These are phyloP conservation scores for Clonostachys chloroleuca DNA, from an alignment of 2,329 filamentous ascomycete species.

Conservation along the genomic window DNA sequence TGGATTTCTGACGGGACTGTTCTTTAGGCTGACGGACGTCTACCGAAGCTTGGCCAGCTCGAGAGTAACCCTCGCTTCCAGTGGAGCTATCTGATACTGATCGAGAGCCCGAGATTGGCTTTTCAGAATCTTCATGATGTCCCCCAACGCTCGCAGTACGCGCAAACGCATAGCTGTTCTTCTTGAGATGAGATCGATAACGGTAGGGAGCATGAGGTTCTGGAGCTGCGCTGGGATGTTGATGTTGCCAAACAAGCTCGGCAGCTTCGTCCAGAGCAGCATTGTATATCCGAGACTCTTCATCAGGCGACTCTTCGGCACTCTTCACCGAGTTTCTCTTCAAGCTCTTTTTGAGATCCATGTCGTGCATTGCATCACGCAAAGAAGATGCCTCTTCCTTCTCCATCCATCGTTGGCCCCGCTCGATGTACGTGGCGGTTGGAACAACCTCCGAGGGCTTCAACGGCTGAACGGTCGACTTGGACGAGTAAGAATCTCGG, in stretches of 20 bases:
- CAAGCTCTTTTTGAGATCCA: constrained; percentile 49
- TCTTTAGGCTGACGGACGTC: constrained; percentile 11
- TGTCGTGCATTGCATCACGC: constrained; percentile 68
- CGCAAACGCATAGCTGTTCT: constrained; percentile 67
- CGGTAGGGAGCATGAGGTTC: constrained; percentile 60
- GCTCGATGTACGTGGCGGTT: constrained; percentile 67
- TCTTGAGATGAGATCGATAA: constrained; percentile 65
- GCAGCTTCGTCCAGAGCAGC: constrained; percentile 74
- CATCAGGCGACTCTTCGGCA: constrained; percentile 13
- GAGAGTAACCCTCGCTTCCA: constrained; percentile 36
- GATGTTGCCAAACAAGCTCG: constrained; percentile 74
- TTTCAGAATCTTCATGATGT: constrained; percentile 39
- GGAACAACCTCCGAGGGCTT: constrained; percentile 59
- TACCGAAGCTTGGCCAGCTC: constrained; percentile 17
- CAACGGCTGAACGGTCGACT: constrained; percentile 32
- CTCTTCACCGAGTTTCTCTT: constrained; percentile 15
- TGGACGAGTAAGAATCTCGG: constrained; percentile 47
- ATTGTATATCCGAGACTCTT: constrained; percentile 61
- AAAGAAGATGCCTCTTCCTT: constrained; percentile 71
- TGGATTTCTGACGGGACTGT: constrained; percentile 18
- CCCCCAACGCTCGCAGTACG: constrained; percentile 55
- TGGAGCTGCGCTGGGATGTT: constrained; percentile 49
- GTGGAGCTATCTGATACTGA: constrained; percentile 49
- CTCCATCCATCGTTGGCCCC: constrained; percentile 74
- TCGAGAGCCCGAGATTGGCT: constrained; percentile 32